phyloP scores from a whole-genome alignment of 1,284 basidiomycete genomes.

The Rhodotorula glutinis region DNA sequence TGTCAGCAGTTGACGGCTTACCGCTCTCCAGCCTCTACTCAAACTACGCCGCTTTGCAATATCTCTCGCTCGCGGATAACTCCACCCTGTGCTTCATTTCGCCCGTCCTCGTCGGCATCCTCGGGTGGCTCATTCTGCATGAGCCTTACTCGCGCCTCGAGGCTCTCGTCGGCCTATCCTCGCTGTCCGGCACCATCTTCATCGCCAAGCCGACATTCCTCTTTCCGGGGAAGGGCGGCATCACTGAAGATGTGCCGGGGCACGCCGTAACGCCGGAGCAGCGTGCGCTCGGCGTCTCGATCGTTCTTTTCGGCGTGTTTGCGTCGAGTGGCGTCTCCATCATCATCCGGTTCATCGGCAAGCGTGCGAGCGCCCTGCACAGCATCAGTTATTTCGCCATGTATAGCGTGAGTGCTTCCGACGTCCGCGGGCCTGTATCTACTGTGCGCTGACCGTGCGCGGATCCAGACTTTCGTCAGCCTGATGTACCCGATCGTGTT shows the following conservation, averaged over 20 bases:
- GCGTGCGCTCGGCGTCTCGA: slow-evolving; percentile 31
- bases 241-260: neutral
- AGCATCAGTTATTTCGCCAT: slow-evolving; percentile 42
- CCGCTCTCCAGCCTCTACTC: slow-evolving; percentile 30
- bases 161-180: slow-evolving; percentile 44
- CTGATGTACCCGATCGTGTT: slow-evolving; percentile 36
- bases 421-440: too few species aligned
- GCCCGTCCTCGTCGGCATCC: slow-evolving; percentile 45
- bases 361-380: slow-evolving; percentile 43
- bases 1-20: slow-evolving; percentile 13
- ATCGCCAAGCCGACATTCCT: slow-evolving; percentile 45
- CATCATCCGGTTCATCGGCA: slow-evolving; percentile 47
- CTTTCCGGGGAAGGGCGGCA: slow-evolving; percentile 16
- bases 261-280: slow-evolving; percentile 23
- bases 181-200: slow-evolving; percentile 46
- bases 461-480: slow-evolving; percentile 30
- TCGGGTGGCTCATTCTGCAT: slow-evolving; percentile 44
- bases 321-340: slow-evolving; percentile 46
- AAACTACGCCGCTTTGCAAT: slow-evolving; percentile 46
- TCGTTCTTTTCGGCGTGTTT: slow-evolving; percentile 45
- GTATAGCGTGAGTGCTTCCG: slow-evolving; percentile 9
- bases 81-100: slow-evolving; percentile 47
- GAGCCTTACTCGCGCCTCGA: slow-evolving; percentile 46
- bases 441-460: too few species aligned
- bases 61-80: slow-evolving; percentile 46